A percentile compares a stretch with the other conserved stretches of the same genome.
phyloP scores from a whole-genome alignment of 2,329 filamentous ascomycete genomes.

The Blastomyces percursus region DNA sequence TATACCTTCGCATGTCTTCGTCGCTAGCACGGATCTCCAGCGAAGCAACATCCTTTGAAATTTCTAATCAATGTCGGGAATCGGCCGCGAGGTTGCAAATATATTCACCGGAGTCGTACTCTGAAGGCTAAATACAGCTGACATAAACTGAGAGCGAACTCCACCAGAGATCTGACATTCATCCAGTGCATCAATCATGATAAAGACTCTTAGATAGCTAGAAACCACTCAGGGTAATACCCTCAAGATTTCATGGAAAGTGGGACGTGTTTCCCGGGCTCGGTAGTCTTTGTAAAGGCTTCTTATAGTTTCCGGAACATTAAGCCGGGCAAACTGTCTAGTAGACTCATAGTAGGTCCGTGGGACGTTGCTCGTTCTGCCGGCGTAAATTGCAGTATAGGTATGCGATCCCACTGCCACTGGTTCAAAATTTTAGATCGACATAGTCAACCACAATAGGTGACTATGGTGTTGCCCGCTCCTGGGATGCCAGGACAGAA shows the following conservation, averaged over 20 bases:
- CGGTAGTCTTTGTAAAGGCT: conserved; percentile 4
- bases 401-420: neutral
- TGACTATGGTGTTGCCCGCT: conserved; percentile 12
- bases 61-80: neutral
- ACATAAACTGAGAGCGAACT: neutral
- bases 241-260: neutral
- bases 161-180: conserved; percentile 6
- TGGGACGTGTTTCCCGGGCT: neutral
- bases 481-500: conserved; percentile 11
- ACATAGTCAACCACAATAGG: conserved; percentile 9
- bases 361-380: neutral
- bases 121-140: conserved; percentile 1
- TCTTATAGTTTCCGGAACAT: conserved; percentile 2
- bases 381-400: neutral
- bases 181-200: conserved; percentile 14
- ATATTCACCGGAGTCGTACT: neutral
- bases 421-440: neutral
- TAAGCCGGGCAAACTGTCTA: neutral
- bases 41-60: neutral
- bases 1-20: conserved; percentile 4
- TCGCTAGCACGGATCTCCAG: neutral
- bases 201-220: conserved; percentile 2
- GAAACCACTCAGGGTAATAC: conserved; percentile 1
- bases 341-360: neutral
- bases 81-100: neutral